Conservation (phyloP, 2,329 filamentous ascomycete genomes). For the Stemphylium lycopersici region DNA sequence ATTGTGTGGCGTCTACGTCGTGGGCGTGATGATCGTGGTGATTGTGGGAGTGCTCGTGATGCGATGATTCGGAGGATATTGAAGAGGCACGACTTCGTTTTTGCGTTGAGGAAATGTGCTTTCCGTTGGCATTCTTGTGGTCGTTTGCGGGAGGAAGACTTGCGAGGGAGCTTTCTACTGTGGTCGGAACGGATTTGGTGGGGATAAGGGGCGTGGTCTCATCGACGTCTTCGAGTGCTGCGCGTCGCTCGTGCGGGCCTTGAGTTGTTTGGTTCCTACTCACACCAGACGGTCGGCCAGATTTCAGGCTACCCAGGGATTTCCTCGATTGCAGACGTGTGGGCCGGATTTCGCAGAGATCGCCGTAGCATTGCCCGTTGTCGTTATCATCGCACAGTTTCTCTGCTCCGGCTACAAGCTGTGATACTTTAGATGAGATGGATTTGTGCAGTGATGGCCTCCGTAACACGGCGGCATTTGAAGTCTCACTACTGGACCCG, state of each 20-base stretch:
- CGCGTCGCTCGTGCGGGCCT: slow-evolving; percentile 35
- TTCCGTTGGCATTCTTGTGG: slow-evolving; percentile 7
- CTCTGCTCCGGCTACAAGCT: slow-evolving; percentile 55
- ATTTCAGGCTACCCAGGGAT: slow-evolving; percentile 24
- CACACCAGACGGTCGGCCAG: slow-evolving; percentile 25
- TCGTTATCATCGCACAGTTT: slow-evolving; percentile 62
- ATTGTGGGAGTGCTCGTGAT: slow-evolving; percentile 5
- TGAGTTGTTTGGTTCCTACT: slow-evolving; percentile 33
- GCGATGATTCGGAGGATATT: slow-evolving; percentile 6
- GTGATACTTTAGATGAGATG: slow-evolving; percentile 54
- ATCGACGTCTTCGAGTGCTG: slow-evolving; percentile 38
- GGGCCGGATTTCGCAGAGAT: slow-evolving; percentile 53
- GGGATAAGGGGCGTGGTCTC: slow-evolving; percentile 31
- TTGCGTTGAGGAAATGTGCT: slow-evolving; percentile 4
- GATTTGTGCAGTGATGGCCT: slow-evolving; percentile 52
- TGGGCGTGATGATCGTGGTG: slow-evolving; percentile 16
- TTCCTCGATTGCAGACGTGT: slow-evolving; percentile 29
- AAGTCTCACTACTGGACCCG: slow-evolving; percentile 23
- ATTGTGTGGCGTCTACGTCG: slow-evolving; percentile 40
- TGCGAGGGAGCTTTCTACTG: slow-evolving; percentile 29
- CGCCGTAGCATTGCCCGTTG: slow-evolving; percentile 65
- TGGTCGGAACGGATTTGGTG: slow-evolving; percentile 32
- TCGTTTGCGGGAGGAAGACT: slow-evolving; percentile 22
- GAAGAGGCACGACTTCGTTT: slow-evolving; percentile 25
- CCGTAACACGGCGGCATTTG: slow-evolving; percentile 12